phyloP scores from a whole-genome alignment of 257 asterid species.

The Marsdenia floribunda region DNA sequence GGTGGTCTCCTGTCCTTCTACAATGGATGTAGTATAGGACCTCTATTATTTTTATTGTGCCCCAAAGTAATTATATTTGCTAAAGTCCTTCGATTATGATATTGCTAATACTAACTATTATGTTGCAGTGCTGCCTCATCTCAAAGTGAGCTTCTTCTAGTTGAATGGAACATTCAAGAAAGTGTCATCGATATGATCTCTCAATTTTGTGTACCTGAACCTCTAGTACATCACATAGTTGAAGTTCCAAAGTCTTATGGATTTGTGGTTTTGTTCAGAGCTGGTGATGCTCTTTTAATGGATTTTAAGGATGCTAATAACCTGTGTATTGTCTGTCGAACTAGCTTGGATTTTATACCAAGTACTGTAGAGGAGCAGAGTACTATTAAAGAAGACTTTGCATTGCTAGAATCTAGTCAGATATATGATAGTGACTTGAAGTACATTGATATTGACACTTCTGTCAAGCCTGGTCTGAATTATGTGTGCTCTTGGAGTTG shows the following conservation, averaged over 20 bases:
- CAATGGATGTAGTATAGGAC: conserved; percentile 13
- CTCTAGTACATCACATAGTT: conserved; percentile 76
- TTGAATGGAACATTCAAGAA: conserved; percentile 73
- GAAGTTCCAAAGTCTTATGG: conserved; percentile 89
- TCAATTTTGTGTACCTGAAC: conserved; percentile 80
- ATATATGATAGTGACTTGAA: conserved; percentile 71
- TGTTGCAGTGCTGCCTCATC: conserved; percentile 52
- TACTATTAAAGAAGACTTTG: conserved; percentile 96
- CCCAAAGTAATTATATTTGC: background rate
- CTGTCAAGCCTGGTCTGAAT: conserved; percentile 58
- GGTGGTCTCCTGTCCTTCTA: conserved; percentile 14
- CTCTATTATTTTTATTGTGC: conserved; percentile 18
- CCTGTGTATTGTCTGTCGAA: conserved; percentile 58
- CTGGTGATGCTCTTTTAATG: conserved; percentile 83
- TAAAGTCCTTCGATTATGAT: conserved; percentile 5
- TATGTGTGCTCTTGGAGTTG: conserved; percentile 93
- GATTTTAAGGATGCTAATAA: conserved; percentile 65
- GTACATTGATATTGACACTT: conserved; percentile 67
- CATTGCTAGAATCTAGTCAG: conserved; percentile 89
- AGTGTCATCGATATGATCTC: conserved; percentile 52
- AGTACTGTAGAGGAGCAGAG: conserved; percentile 52
- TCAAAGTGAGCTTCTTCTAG: conserved; percentile 67
- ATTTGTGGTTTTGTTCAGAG: conserved; percentile 76
- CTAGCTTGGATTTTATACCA: conserved; percentile 60
- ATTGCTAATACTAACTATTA: conserved; percentile 2